A percentile compares a stretch with the other conserved stretches of the same genome.
phyloP scores from a whole-genome alignment of 139 green algal genomes.

The Dunaliella sp. region DNA sequence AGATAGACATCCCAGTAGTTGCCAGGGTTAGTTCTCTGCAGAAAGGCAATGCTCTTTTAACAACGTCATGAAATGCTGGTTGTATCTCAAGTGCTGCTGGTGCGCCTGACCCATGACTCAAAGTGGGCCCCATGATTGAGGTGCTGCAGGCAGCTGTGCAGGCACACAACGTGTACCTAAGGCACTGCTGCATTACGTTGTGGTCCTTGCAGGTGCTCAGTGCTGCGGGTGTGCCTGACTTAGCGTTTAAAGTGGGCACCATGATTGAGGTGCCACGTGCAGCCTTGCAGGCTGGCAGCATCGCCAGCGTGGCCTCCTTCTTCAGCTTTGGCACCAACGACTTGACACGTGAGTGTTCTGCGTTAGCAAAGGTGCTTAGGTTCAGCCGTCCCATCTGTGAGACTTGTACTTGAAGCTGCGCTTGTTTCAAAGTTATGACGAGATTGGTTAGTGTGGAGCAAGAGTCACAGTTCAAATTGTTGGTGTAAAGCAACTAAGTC shows the following conservation, averaged over 20 bases:
- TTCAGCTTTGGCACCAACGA: constrained; percentile 96
- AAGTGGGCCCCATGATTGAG: not conserved
- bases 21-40: too few relatives aligned
- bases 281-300: constrained; percentile 69
- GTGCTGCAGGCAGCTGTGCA: not conserved
- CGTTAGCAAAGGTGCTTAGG: too few relatives aligned
- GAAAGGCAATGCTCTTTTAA: too few relatives aligned
- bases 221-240: not conserved
- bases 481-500: too few relatives aligned
- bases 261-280: constrained; percentile 94
- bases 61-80: too few relatives aligned
- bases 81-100: not conserved
- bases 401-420: not conserved
- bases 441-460: too few relatives aligned
- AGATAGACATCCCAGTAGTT: too few relatives aligned
- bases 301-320: constrained; percentile 83
- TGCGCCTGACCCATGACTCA: not conserved
- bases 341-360: constrained; percentile 81
- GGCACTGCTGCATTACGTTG: not conserved
- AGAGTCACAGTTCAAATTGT: too few relatives aligned
- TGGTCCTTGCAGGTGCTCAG: not conserved
- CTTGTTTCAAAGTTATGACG: not conserved
- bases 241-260: constrained; percentile 62
- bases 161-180: not conserved
- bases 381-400: not conserved